A percentile compares a stretch with the other conserved stretches of the same genome.
These are phyloP conservation scores for Murraya koenigii DNA, from an alignment of 345 rosid species.

Conservation along the genomic window DNA sequence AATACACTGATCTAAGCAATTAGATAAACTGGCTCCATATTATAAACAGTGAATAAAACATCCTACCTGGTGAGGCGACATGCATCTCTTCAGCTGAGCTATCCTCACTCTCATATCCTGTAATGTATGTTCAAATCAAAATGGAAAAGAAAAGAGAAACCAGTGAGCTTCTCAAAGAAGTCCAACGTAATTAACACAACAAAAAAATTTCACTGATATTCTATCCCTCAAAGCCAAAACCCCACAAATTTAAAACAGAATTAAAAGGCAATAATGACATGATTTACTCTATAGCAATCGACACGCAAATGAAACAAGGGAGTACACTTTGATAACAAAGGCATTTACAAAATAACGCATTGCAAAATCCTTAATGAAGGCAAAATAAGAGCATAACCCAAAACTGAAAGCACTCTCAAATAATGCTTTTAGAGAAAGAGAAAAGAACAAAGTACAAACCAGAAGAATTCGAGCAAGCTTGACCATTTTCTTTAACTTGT, in stretches of 20 bases:
- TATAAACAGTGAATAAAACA: not conserved
- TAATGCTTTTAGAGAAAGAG: not conserved
- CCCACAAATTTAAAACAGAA: not conserved
- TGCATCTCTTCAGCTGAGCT: constrained; percentile 50
- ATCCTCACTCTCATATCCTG: constrained; percentile 62
- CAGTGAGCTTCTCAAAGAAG: not conserved
- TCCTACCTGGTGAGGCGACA: constrained; percentile 40
- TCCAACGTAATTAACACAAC: not conserved
- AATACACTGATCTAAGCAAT: not conserved
- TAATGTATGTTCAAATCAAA: not conserved
- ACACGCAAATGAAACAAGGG: not conserved
- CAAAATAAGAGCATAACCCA: not conserved
- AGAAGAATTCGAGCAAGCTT: constrained; percentile 41
- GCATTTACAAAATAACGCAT: not conserved
- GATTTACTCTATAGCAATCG: not conserved
- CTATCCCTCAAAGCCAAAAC: not conserved
- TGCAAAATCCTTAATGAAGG: not conserved
- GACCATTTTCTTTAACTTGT: constrained; percentile 29
- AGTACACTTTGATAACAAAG: not conserved
- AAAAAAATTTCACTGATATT: not conserved
- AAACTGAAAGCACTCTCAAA: not conserved
- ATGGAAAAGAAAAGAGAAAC: not conserved
- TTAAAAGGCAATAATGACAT: not conserved
- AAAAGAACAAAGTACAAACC: constrained; percentile 36
- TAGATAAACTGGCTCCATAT: not conserved